Conservation (phyloP, 345 rosid genomes). For the Eucalyptus pumila region DNA sequence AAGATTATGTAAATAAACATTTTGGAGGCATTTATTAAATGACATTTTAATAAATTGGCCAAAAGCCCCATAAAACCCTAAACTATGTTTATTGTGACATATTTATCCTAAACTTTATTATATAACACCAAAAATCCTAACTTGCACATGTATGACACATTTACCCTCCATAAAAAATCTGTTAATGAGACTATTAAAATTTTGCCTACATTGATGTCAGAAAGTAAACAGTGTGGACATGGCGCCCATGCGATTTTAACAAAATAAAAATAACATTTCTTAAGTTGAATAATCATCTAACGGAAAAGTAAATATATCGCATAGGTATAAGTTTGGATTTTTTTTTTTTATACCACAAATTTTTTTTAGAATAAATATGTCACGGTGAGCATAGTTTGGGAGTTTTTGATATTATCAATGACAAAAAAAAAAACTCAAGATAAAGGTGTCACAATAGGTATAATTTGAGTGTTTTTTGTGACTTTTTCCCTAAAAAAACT, state of each 20-base stretch:
- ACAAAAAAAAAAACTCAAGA: no score
- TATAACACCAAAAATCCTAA: background rate
- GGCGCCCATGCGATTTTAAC: fast-evolving
- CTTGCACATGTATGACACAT: background rate
- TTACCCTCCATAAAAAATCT: no score
- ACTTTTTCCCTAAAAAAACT: background rate
- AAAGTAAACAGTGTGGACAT: background rate
- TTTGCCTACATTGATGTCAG: background rate
- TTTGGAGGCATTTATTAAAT: background rate
- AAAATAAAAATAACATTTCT: background rate
- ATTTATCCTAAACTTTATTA: no score
- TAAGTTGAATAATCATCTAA: background rate
- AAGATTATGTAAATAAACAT: background rate
- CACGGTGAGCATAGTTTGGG: no score
- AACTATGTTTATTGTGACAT: no score
- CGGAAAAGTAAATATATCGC: background rate
- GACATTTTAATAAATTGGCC: background rate
- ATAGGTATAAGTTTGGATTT: background rate
- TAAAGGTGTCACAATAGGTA: no score
- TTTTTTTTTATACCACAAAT: no score
- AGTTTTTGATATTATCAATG: no score
- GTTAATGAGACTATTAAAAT: background rate
- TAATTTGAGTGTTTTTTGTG: no score
- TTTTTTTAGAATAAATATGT: no score
- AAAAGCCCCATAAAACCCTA: background rate